A percentile compares a stretch with the other conserved stretches of the same genome.
Conservation (phyloP, 2,329 filamentous ascomycete species). For the Botrytis tulipae region DNA sequence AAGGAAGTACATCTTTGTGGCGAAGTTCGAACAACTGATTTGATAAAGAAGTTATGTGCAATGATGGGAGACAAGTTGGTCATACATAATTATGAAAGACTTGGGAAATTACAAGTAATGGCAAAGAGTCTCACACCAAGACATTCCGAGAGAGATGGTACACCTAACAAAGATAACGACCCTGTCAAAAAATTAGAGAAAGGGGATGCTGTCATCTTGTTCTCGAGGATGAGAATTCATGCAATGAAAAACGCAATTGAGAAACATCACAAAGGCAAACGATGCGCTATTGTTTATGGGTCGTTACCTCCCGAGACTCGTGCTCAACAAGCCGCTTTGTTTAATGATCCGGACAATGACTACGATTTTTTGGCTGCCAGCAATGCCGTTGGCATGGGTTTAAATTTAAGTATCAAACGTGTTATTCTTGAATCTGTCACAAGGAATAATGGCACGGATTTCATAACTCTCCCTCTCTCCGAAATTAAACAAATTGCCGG, state of each 20-base stretch:
- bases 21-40: slow-evolving; percentile 75
- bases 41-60: slow-evolving; percentile 75
- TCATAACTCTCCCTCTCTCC: slow-evolving; percentile 59
- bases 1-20: slow-evolving; percentile 92
- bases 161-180: slow-evolving; percentile 43
- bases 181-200: slow-evolving; percentile 50
- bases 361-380: slow-evolving; percentile 94
- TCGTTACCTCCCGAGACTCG: slow-evolving; percentile 88
- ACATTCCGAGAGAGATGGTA: background rate
- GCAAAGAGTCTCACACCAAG: slow-evolving; percentile 44
- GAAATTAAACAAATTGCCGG: slow-evolving; percentile 95
- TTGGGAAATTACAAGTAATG: slow-evolving; percentile 74
- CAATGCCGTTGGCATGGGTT: slow-evolving; percentile 94
- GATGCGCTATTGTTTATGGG: slow-evolving; percentile 92
- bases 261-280: slow-evolving; percentile 62
- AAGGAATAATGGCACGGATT: slow-evolving; percentile 67
- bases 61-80: slow-evolving; percentile 78
- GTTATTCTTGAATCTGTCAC: slow-evolving; percentile 78
- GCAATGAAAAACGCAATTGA: slow-evolving; percentile 77
- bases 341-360: slow-evolving; percentile 93
- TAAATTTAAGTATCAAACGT: slow-evolving; percentile 89
- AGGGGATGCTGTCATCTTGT: slow-evolving; percentile 86
- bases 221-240: slow-evolving; percentile 81
- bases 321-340: slow-evolving; percentile 84
- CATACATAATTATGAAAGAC: slow-evolving; percentile 78